Conservation (phyloP, 257 asterid genomes). For the Perilla frutescens region DNA sequence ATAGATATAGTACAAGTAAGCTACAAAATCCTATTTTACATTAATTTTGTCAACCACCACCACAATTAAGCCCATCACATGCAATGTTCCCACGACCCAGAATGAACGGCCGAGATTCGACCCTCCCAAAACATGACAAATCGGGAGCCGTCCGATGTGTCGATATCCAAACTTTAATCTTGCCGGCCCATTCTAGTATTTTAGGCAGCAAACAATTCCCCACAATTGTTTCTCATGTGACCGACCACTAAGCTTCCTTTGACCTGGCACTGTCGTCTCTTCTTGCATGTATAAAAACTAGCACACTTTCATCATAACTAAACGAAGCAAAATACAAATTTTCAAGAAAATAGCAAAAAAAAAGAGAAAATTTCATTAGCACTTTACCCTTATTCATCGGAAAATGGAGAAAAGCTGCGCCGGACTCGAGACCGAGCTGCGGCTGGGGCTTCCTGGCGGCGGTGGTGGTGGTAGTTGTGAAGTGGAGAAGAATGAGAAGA, state of each 20-base stretch:
- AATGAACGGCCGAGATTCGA: slow-evolving; percentile 45
- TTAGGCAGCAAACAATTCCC: slow-evolving; percentile 59
- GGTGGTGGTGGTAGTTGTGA: slow-evolving; percentile 41
- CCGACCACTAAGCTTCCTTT: slow-evolving; percentile 61
- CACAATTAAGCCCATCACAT: slow-evolving; percentile 59
- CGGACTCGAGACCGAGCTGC: slow-evolving; percentile 72
- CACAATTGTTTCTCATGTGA: slow-evolving; percentile 66
- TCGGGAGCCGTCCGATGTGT: slow-evolving; percentile 47
- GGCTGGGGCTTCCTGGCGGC: slow-evolving; percentile 68
- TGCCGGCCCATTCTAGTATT: slow-evolving; percentile 50
- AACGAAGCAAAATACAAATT: not conserved
- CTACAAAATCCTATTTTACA: not conserved
- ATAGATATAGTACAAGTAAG: not conserved
- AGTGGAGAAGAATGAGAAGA: slow-evolving; percentile 61
- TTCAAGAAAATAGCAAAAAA: not conserved
- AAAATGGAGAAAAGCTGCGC: slow-evolving; percentile 51
- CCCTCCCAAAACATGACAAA: slow-evolving; percentile 24
- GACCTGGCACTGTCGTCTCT: slow-evolving; percentile 56
- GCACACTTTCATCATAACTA: slow-evolving; percentile 14
- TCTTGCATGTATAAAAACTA: slow-evolving; percentile 41
- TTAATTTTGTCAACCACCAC: slow-evolving; percentile 21
- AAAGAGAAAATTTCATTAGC: not conserved
- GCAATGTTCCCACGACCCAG: slow-evolving; percentile 51
- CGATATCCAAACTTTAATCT: slow-evolving; percentile 37
- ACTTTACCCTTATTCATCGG: not conserved